Conservation (phyloP, 768 basidiomycete genomes). For the Leccinum pellstonianum region DNA sequence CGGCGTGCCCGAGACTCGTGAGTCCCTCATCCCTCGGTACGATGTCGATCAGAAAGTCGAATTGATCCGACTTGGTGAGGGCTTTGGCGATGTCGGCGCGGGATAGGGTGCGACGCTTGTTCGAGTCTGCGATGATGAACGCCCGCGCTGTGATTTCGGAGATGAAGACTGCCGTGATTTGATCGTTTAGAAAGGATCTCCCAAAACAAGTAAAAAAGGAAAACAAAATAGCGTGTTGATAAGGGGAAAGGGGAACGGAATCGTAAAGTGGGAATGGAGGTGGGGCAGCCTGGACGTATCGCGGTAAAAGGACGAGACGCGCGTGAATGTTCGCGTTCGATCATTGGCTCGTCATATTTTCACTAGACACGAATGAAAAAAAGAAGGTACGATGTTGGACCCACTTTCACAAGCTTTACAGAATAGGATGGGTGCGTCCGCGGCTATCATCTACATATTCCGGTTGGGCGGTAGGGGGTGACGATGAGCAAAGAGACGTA, state of each 20-base stretch:
- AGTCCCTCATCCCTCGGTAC: conserved; percentile 77
- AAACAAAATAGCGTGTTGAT: neutral
- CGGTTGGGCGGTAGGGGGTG: neutral
- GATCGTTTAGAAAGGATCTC: neutral
- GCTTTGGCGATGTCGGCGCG: conserved; percentile 94
- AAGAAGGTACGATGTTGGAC: conserved; percentile 31
- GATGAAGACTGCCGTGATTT: conserved; percentile 73
- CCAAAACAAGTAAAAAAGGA: neutral
- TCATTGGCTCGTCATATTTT: neutral
- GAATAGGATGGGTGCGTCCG: conserved; percentile 94
- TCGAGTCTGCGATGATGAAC: conserved; percentile 92
- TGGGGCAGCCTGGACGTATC: neutral
- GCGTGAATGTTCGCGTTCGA: conserved; percentile 5
- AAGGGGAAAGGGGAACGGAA: neutral
- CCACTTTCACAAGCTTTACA: conserved; percentile 98
- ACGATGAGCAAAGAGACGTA: neutral
- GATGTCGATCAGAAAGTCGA: conserved; percentile 97
- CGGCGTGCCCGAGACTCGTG: conserved; percentile 21
- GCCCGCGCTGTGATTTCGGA: conserved; percentile 95
- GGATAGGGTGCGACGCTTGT: conserved; percentile 94
- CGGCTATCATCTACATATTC: conserved; percentile 85
- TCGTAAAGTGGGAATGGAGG: neutral
- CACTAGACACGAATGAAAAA: neutral
- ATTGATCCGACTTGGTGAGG: conserved; percentile 89
- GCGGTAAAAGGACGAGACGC: neutral